Evolutionary conservation across 192 early-diverging fungal species (phyloP), one percentile per base, ranked within the genome.

Genomic region (Coemansia biformis): DNA sequence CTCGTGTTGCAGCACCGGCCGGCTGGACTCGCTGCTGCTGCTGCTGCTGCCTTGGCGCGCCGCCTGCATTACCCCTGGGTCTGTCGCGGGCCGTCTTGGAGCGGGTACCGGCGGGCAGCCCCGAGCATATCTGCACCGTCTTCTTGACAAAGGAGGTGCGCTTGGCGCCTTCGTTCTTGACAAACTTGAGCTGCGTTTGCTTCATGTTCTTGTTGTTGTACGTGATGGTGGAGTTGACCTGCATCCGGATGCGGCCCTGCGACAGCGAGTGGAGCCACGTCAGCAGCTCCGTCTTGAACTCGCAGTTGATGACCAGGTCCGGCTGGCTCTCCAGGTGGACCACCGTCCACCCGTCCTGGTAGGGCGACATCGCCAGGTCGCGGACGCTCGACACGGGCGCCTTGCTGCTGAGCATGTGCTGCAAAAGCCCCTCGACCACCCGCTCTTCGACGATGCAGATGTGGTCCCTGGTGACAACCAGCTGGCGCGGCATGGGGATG

Each of bases 181-280:
- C 71, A 66, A 86, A 84, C 73, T 90, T 90, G 72, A 90, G 70
- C 30, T 66, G 76, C 23, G 76, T 84, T 10, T 64, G 59, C 60
- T 89, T 89, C 51, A 66, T 75, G 52, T 80, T 78, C 74, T 89
- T 89, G 61, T 85, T 89, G 38, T 61, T 54, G 62, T 83, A 89
- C 24, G 79, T 70, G 42, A 85, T 83, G 38, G 70, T 57, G 32
- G 78, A 57, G 45, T 57, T 61, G 54, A 87, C 64, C 18, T 81
- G 76, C 32, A 86, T 69, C 13, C 66, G 57, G 55, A 87, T 76
- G 19, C 79, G 65, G 0, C 80, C 79, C 8, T 67, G 61, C 26
- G 81, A 77, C n/a, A 71, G 66, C 47, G 75, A 75, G 43, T 77
- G 51, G 35, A 89, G 54, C 60, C 83, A 79, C 8, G 79, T 63